These are phyloP conservation scores for Bipolaris victoriae DNA, from an alignment of 2,329 filamentous ascomycete genomes.

Conservation along the genomic window DNA sequence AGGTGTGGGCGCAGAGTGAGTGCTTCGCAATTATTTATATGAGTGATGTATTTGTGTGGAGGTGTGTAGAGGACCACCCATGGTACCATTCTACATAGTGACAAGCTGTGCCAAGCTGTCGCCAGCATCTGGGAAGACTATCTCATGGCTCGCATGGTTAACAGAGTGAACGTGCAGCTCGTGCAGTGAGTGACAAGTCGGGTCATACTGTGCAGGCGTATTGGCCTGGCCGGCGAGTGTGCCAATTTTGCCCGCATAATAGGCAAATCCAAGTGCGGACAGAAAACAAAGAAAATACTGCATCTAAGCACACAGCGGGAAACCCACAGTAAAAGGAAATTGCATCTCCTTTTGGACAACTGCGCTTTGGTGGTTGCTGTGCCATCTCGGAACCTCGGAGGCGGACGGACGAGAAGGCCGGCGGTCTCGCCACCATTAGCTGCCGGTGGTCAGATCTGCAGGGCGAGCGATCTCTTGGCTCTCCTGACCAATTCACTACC, in stretches of 20 bases:
- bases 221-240: too few species aligned
- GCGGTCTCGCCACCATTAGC: slow-evolving; percentile 30
- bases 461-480: slow-evolving; percentile 23
- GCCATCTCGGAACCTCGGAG: slow-evolving; percentile 25
- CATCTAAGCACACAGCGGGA: not conserved
- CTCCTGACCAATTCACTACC: slow-evolving; percentile 27
- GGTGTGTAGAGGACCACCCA: too few species aligned
- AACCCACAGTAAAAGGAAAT: slow-evolving; percentile 15
- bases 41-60: too few species aligned
- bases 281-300: not conserved
- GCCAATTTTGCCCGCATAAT: too few species aligned
- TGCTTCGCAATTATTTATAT: too few species aligned
- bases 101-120: not conserved
- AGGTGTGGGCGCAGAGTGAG: too few species aligned
- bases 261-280: not conserved
- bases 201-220: too few species aligned
- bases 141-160: not conserved
- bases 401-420: slow-evolving; percentile 17
- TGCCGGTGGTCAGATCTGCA: slow-evolving; percentile 26
- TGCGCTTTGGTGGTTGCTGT: slow-evolving; percentile 8
- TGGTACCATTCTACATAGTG: too few species aligned
- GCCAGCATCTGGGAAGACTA: not conserved
- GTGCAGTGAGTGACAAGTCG: not conserved
- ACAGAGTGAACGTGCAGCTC: not conserved
- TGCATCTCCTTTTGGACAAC: slow-evolving; percentile 15